Conservation (phyloP, 2,329 filamentous ascomycete genomes). For the Helminthosporium solani region DNA sequence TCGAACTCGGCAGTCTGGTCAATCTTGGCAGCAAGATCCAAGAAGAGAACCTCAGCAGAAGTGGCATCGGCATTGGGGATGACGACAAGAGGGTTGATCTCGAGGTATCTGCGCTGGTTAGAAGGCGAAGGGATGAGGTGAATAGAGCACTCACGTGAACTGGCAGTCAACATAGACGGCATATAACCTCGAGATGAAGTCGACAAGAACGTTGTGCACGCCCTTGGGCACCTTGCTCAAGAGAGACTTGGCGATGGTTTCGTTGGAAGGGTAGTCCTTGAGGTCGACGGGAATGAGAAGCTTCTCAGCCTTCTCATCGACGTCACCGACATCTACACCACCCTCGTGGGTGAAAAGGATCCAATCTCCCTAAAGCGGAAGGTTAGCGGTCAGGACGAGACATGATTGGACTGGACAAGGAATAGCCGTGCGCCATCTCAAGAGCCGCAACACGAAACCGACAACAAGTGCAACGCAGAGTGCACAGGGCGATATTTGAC, state of each 20-base stretch:
- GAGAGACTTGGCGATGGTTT: slow-evolving; percentile 80
- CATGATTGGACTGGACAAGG: slow-evolving; percentile 27
- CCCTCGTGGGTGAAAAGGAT: slow-evolving; percentile 99
- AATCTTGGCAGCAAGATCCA: slow-evolving; percentile 96
- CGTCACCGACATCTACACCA: slow-evolving; percentile 99
- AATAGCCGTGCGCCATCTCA: slow-evolving; percentile 19
- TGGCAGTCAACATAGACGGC: slow-evolving; percentile 99
- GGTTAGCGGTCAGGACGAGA: slow-evolving; percentile 32
- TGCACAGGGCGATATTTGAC: slow-evolving; percentile 14
- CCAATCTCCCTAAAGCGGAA: slow-evolving; percentile 79
- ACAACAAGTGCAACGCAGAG: slow-evolving; percentile 15
- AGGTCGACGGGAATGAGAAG: slow-evolving; percentile 95
- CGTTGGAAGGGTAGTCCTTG: slow-evolving; percentile 90
- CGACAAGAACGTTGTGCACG: slow-evolving; percentile 95
- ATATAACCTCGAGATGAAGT: slow-evolving; percentile 98
- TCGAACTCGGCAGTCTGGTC: slow-evolving; percentile 99
- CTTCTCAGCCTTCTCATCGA: slow-evolving; percentile 98
- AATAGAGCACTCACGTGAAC: slow-evolving; percentile 65
- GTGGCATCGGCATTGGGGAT: slow-evolving; percentile 92
- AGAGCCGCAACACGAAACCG: slow-evolving; percentile 39
- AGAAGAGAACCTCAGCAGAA: slow-evolving; percentile 93
- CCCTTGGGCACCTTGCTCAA: slow-evolving; percentile 93
- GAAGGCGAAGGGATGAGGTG: slow-evolving; percentile 4
- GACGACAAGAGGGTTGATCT: slow-evolving; percentile 98
- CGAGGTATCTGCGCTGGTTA: slow-evolving; percentile 67